Evolutionary conservation across 1,284 basidiomycete species (phyloP), one percentile per base, ranked within the genome.

Genomic region (Singerocomus inundabilis): DNA sequence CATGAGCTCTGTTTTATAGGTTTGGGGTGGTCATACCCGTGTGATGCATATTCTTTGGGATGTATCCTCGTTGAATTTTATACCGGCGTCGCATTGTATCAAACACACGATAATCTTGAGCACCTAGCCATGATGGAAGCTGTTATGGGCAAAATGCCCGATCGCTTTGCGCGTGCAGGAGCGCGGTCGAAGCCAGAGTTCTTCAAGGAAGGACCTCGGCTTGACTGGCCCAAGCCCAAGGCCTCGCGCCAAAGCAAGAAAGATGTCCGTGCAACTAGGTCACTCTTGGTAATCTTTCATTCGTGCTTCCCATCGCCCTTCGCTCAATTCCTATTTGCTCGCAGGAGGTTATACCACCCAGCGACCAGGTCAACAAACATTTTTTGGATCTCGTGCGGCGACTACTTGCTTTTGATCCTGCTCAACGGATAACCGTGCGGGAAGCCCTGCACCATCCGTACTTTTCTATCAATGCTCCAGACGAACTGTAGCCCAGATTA

Each of bases 101-200:
- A 99, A 71, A 99, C 97, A 0, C 96, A 98, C 66, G 96, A 99
- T 72, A 99, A 99, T 68, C 81, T 99, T 11, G 97, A 99, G 67
- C 97, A 99, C 69, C 83, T 99, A 7, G 97, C 97, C 37, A 99
- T 99, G 97, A 99, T 99, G 97, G 95, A 99, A 70, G 86, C 91
- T 58, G 97, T 99, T 31, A 96, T 99, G 84, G 97, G 96, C 53
- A 89, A 87, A 71, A 95, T 99, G 86, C 93, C 95, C 0, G 84
- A 88, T 39, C 82, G 86, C 5, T 93, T 96, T 68, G 82, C 82
- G 31, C 80, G 82, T 30, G 73, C 79, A 56, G 90, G 81, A 28
- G 81, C 80, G 50, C 82, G 83, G 51, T 84, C 82, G 50, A 93
- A 91, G 63, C 87, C 93, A 13, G 96, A 98, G 64, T 98, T 90